phyloP scores from a whole-genome alignment of 768 basidiomycete species.

The Russula griseocarnosa region DNA sequence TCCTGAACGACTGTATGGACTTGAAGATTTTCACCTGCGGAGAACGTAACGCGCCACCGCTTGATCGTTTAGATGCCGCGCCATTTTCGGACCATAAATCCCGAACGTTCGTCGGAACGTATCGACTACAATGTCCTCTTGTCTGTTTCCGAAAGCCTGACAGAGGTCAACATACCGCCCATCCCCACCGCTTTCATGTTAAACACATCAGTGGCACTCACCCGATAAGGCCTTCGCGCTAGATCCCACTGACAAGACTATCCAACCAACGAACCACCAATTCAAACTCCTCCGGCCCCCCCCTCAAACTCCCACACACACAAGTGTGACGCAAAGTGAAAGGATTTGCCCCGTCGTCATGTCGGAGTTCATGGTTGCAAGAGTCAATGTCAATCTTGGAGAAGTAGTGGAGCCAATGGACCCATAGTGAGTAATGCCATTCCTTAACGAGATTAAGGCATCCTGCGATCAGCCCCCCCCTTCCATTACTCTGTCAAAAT shows the following conservation, averaged over 20 bases:
- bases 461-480: not conserved
- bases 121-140: no score
- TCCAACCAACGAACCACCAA: no score
- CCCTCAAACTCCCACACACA: not conserved
- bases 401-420: not conserved
- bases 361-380: not conserved
- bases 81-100: not conserved
- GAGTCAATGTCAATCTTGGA: not conserved
- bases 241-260: no score
- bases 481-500: not conserved
- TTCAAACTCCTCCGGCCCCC: not conserved
- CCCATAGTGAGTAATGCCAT: not conserved
- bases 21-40: not conserved
- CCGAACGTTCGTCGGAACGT: no score
- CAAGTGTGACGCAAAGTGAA: not conserved
- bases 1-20: not conserved
- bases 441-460: not conserved
- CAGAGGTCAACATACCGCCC: not conserved
- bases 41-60: not conserved
- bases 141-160: no score
- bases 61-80: not conserved
- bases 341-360: not conserved
- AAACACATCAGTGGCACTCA: not conserved
- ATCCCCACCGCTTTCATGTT: not conserved
- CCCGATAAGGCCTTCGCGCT: not conserved